Percentiles rank a stretch among this genome's conserved stretches.
Conservation (phyloP, 768 basidiomycete genomes). For the Macrolepiota albuminosa region DNA sequence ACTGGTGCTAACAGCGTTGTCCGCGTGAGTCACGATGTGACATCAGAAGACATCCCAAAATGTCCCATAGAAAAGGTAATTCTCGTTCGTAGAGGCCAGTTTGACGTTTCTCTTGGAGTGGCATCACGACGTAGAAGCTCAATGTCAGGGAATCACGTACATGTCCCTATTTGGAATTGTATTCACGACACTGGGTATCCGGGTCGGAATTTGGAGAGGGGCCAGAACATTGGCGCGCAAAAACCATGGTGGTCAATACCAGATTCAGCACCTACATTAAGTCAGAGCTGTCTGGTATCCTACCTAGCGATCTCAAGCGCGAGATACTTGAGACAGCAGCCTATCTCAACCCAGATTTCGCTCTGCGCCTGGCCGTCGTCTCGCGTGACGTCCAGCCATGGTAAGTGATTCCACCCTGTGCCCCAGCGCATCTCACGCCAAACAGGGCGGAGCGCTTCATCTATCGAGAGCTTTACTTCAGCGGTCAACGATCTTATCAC, state of each 20-base stretch:
- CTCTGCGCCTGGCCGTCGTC: constrained; percentile 12
- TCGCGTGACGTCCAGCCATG: constrained; percentile 15
- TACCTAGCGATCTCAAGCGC: constrained; percentile 17
- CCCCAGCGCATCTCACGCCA: neutral
- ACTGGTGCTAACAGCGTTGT: no score
- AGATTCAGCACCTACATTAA: constrained; percentile 12
- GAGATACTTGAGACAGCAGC: constrained; percentile 16
- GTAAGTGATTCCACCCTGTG: neutral
- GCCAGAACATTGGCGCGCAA: neutral
- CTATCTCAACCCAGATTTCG: constrained; percentile 6
- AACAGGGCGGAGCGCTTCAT: constrained; percentile 18
- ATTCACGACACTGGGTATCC: neutral
- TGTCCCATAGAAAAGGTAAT: no score
- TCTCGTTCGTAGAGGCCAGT: no score
- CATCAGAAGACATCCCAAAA: no score
- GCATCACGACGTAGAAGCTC: no score
- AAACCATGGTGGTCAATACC: constrained; percentile 9
- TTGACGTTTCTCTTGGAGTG: no score
- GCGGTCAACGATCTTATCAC: neutral
- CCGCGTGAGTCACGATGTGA: no score
- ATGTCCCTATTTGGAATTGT: no score
- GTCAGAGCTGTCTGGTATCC: constrained; percentile 4
- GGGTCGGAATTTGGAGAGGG: neutral
- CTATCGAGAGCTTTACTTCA: constrained; percentile 16
- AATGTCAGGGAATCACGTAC: no score